phyloP scores from a whole-genome alignment of 2,329 filamentous ascomycete species.

The Talaromyces funiculosus region DNA sequence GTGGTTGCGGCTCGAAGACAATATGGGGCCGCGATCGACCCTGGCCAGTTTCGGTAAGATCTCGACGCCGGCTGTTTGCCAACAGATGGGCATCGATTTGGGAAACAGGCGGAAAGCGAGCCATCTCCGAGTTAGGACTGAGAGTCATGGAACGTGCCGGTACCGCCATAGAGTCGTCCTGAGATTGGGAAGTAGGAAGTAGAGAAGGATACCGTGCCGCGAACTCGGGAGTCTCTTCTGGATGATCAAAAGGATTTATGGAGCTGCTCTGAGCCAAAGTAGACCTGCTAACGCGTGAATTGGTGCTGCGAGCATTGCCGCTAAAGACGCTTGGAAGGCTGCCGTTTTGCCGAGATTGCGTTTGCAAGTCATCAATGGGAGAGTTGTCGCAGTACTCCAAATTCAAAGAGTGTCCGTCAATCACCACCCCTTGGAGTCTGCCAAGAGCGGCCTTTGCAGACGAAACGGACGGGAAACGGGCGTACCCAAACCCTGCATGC shows the following conservation, averaged over 20 bases:
- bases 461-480: slow-evolving; percentile 31
- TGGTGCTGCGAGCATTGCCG: slow-evolving; percentile 1
- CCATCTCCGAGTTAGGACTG: slow-evolving; percentile 21
- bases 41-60: not conserved
- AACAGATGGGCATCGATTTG: slow-evolving; percentile 33
- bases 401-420: slow-evolving; percentile 38
- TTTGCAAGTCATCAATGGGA: slow-evolving; percentile 18
- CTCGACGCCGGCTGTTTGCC: slow-evolving; percentile 19
- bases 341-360: not conserved
- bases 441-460: slow-evolving; percentile 33
- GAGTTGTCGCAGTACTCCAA: slow-evolving; percentile 33
- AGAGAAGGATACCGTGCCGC: slow-evolving; percentile 33
- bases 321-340: slow-evolving; percentile 8
- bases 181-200: slow-evolving; percentile 17
- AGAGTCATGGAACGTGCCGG: slow-evolving; percentile 19
- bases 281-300: not conserved
- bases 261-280: not conserved
- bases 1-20: not conserved
- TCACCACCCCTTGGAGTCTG: slow-evolving; percentile 30
- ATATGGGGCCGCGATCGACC: not conserved
- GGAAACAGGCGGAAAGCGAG: slow-evolving; percentile 33
- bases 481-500: slow-evolving; percentile 38
- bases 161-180: not conserved
- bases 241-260: slow-evolving; percentile 21
- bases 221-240: slow-evolving; percentile 28